Conservation (phyloP, 192 early-diverging fungal species). For the Entomortierella beljakovae region DNA sequence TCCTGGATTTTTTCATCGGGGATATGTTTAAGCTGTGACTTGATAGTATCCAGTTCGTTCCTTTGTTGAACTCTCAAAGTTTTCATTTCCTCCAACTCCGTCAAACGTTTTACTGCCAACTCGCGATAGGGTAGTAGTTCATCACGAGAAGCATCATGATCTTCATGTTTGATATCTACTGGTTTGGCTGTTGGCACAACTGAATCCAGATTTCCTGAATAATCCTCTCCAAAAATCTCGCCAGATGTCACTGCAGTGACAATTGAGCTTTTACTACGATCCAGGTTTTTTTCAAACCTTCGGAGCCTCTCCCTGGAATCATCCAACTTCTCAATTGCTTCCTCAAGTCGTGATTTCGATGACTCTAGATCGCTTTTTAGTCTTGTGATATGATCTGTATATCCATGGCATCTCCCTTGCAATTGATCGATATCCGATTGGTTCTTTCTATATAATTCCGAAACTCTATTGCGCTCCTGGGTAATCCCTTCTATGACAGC, state of each 20-base stretch:
- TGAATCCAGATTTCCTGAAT: conserved; percentile 18
- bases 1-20: conserved; percentile 47
- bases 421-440: conserved; percentile 31
- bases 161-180: conserved; percentile 17
- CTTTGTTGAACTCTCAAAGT: conserved; percentile 28
- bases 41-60: conserved; percentile 35
- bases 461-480: conserved; percentile 29
- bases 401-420: conserved; percentile 33
- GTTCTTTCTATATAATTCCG: conserved; percentile 23
- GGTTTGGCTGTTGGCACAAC: conserved; percentile 10
- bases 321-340: conserved; percentile 30
- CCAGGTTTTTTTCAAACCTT: conserved; percentile 32
- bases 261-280: conserved; percentile 36
- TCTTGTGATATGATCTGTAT: conserved; percentile 35
- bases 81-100: conserved; percentile 44
- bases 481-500: conserved; percentile 15
- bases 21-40: conserved; percentile 32
- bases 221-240: conserved; percentile 43
- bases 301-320: conserved; percentile 31
- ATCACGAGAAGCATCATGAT: conserved; percentile 34
- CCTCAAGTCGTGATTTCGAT: conserved; percentile 32
- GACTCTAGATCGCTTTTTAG: conserved; percentile 38
- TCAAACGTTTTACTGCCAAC: conserved; percentile 27
- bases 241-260: conserved; percentile 46
- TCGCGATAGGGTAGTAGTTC: conserved; percentile 41